These are phyloP conservation scores for Veloboletus limbatus DNA, from an alignment of 1,284 basidiomycete genomes.

Conservation along the genomic window DNA sequence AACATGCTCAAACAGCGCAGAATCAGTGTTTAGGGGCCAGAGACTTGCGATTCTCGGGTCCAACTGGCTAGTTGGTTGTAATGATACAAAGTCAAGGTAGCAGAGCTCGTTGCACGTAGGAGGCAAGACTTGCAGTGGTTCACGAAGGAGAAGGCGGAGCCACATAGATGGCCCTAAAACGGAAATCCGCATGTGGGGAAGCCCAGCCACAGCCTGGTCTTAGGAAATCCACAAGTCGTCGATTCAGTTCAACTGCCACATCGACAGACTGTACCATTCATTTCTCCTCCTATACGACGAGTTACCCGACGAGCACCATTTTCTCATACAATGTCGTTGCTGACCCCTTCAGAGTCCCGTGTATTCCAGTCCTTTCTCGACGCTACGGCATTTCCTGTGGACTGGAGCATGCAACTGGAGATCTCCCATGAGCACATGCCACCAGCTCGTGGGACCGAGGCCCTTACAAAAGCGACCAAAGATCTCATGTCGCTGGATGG, in stretches of 20 bases:
- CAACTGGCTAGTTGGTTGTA: not conserved
- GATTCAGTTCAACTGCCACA: slow-evolving; percentile 17
- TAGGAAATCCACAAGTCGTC: slow-evolving; percentile 21
- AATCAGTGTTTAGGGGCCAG: not conserved
- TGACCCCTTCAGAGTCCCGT: slow-evolving; percentile 49
- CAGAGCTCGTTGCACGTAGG: too few relatives aligned
- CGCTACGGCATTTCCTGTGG: slow-evolving; percentile 36
- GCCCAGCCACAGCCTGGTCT: slow-evolving; percentile 32
- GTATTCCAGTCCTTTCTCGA: slow-evolving; percentile 55
- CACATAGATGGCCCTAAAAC: slow-evolving; percentile 21
- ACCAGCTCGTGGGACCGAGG: slow-evolving; percentile 47
- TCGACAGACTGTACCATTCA: slow-evolving; percentile 1
- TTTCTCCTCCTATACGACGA: not conserved
- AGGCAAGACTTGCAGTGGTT: too few relatives aligned
- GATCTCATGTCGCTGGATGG: slow-evolving; percentile 37
- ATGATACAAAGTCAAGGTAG: too few relatives aligned
- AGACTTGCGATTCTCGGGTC: not conserved
- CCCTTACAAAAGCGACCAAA: slow-evolving; percentile 69
- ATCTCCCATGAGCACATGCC: slow-evolving; percentile 37
- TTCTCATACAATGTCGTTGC: slow-evolving; percentile 38
- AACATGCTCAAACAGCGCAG: not conserved
- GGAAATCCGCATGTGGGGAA: slow-evolving; percentile 25
- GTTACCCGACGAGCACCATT: not conserved
- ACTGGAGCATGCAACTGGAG: slow-evolving; percentile 38
- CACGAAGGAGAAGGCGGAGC: too few relatives aligned